Conservation (phyloP, 2,329 filamentous ascomycete species). For the Fusarium subglutinans region DNA sequence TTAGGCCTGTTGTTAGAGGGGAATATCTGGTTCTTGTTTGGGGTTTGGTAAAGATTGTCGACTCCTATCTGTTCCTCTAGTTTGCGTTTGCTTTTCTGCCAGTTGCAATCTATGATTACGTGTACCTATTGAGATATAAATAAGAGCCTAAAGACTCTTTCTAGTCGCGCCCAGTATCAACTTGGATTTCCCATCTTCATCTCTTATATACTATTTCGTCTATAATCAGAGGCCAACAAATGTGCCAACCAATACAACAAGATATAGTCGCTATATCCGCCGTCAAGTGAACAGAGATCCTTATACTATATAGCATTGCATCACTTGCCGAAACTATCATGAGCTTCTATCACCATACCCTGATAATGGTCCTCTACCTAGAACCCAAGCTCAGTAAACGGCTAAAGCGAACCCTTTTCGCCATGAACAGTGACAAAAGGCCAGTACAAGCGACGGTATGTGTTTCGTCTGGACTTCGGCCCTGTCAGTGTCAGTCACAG, state of each 20-base stretch:
- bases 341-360: no score
- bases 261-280: no score
- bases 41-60: neutral
- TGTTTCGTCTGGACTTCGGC: neutral
- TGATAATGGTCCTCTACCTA: neutral
- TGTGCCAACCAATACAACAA: accelerated
- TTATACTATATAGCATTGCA: neutral
- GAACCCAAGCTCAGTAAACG: neutral
- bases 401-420: no score
- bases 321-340: neutral
- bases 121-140: neutral
- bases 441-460: neutral
- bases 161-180: neutral
- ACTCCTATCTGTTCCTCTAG: neutral
- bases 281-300: no score
- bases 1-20: neutral
- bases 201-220: neutral
- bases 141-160: neutral
- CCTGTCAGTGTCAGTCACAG: neutral
- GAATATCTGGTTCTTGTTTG: no score
- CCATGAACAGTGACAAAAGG: no score
- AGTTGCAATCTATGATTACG: neutral
- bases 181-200: no score
- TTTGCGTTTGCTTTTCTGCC: neutral
- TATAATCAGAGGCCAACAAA: no score